phyloP scores from a whole-genome alignment of 1,139 yeast genomes.

The Geotrichum australiense region DNA sequence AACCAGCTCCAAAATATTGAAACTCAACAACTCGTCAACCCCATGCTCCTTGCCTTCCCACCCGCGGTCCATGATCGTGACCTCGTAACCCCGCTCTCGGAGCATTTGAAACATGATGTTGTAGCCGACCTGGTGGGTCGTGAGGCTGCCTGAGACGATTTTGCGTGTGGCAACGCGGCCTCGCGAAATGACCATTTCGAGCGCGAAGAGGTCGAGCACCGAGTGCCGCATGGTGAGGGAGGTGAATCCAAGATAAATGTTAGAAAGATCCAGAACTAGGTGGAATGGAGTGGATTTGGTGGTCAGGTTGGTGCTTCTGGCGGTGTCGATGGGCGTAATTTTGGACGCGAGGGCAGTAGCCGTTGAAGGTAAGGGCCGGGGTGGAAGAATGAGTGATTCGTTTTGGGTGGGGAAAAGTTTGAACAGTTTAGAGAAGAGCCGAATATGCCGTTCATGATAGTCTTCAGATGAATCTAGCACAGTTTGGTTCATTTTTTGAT shows the following conservation, averaged over 20 bases:
- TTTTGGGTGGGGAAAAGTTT: too few relatives aligned
- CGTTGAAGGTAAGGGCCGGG: too few relatives aligned
- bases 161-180: slow-evolving; percentile 20
- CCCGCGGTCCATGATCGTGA: slow-evolving; percentile 12
- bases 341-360: too few relatives aligned
- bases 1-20: slow-evolving; percentile 16
- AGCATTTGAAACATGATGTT: slow-evolving; percentile 14
- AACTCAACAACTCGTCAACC: slow-evolving; percentile 23
- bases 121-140: slow-evolving; percentile 6
- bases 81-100: slow-evolving; percentile 9
- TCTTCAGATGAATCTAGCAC: too few relatives aligned
- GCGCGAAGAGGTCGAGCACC: slow-evolving; percentile 3
- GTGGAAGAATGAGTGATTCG: too few relatives aligned
- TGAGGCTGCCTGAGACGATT: slow-evolving; percentile 12
- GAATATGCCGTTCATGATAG: too few relatives aligned
- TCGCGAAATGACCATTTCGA: slow-evolving; percentile 19
- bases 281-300: too few relatives aligned
- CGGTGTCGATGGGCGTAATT: too few relatives aligned
- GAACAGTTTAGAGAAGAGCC: too few relatives aligned
- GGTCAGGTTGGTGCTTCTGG: too few relatives aligned
- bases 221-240: slow-evolving; percentile 2
- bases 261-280: slow-evolving; percentile 24
- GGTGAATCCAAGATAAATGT: slow-evolving; percentile 23
- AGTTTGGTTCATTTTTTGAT: too few relatives aligned
- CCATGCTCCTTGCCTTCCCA: slow-evolving; percentile 20